Base-by-base conservation (phyloP, 768 basidiomycete genomes). In the Galerina marginata region DNA sequence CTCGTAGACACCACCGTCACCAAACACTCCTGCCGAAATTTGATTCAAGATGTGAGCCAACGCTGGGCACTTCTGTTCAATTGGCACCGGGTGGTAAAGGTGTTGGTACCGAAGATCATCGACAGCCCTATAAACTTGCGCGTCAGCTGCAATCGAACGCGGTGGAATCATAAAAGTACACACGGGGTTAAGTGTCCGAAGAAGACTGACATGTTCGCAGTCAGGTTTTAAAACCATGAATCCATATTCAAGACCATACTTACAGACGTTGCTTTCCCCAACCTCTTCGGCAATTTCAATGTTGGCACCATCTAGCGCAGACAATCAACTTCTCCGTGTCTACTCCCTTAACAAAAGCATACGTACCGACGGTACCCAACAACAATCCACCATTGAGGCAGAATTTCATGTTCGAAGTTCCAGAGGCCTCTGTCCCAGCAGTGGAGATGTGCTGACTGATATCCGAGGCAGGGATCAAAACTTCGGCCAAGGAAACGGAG, bases 391-490 rank as follows among this genome's bases (percentile, higher is more conserved):
- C 96, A 67, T 95, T 95, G 53, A 96, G 72, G 67, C 91, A 92
- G 76, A 98, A 94, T 75, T 91, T 92, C 90, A 92, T 91, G 77
- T 92, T 93, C 6, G 88, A 91, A 42, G 90, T 91, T 37, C 88
- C 90, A 1, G 86, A 87, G 10, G 91, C 90, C 71, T 98, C 95
- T 2, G 96, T 98, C 39, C 96, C 96, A 3, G 96, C 97, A 12
- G 96, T 99, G 23, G 93, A 95, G 74, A 99, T 98, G 74, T 99
- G 96, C 71, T 97, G 93, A 62, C 88, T 90, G 78, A 98, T 91
- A 73, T 99, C 95, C 29, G 91, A 90, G 11, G 96, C 92, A n/a
- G 91, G 92, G 60, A 95, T 92, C 65, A 95, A 81, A 23, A 95
- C 78, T 70, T 94, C 92, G 1, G 92, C 91, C 47, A 92, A 74